phyloP scores from a whole-genome alignment of 2,329 filamentous ascomycete genomes.

The Alternaria sp. region DNA sequence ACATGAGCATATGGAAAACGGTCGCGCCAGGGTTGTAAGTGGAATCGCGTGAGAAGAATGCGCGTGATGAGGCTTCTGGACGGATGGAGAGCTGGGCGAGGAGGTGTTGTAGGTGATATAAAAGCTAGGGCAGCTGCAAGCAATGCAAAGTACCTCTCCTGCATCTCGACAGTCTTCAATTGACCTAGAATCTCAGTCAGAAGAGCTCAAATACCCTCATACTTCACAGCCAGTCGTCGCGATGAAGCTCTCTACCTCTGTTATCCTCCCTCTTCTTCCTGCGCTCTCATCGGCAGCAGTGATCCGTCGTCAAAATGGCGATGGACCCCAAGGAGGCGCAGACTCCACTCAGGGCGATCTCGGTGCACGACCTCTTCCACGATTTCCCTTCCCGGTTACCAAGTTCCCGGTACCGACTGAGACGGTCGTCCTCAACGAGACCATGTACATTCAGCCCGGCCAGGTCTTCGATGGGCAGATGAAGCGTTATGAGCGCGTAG shows the following conservation, averaged over 20 bases:
- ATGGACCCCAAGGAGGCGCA: conserved; percentile 27
- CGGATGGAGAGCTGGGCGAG: not conserved
- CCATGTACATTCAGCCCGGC: conserved; percentile 31
- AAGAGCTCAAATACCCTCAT: not conserved
- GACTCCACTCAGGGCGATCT: conserved; percentile 33
- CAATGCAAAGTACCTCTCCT: not conserved
- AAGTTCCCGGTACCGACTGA: conserved; percentile 31
- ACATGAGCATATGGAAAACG: conserved; percentile 2
- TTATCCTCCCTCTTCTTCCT: conserved; percentile 27
- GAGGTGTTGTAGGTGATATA: not conserved
- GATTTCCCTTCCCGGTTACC: conserved; percentile 30
- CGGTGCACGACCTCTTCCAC: conserved; percentile 25
- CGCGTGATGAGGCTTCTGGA: not conserved
- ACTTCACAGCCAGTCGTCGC: not conserved
- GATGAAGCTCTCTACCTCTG: conserved; percentile 29
- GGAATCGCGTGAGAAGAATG: not conserved
- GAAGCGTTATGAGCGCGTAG: conserved; percentile 34
- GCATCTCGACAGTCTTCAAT: conserved; percentile 8
- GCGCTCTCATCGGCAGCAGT: conserved; percentile 26
- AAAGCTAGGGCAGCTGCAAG: not conserved
- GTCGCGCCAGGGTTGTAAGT: not conserved
- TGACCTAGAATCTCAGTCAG: not conserved
- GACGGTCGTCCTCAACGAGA: conserved; percentile 32
- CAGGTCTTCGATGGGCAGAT: conserved; percentile 34
- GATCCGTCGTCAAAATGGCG: conserved; percentile 27